Evolutionary conservation across 345 rosid species (phyloP).

Genomic region (Geranium brycei): DNA sequence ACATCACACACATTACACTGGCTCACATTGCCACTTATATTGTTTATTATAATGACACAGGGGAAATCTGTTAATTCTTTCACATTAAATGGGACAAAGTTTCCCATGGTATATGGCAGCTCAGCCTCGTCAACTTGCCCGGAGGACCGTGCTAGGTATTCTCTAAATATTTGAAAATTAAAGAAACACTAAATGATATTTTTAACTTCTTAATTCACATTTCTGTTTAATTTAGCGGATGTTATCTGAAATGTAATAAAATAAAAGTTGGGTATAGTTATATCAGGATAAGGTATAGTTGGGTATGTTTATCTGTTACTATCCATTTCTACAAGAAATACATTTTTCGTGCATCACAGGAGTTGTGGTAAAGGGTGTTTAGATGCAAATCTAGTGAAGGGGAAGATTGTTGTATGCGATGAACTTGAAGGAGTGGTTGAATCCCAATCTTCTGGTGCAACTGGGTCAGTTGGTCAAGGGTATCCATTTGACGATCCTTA

Average conservation of each 20-base stretch:
- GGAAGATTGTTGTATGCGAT: constrained; percentile 4
- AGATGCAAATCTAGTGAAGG: background rate
- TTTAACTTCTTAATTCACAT: too few relatives aligned
- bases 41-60: background rate
- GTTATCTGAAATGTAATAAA: too few relatives aligned
- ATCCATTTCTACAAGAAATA: too few relatives aligned
- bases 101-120: background rate
- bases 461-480: background rate
- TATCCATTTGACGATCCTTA: too few relatives aligned
- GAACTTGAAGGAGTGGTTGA: background rate
- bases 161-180: background rate
- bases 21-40: background rate
- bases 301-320: too few relatives aligned
- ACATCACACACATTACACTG: too few relatives aligned
- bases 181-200: too few relatives aligned
- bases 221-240: too few relatives aligned
- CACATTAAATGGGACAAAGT: background rate
- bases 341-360: background rate
- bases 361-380: background rate
- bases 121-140: background rate
- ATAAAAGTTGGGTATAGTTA: too few relatives aligned
- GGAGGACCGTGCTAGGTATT: background rate
- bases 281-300: too few relatives aligned
- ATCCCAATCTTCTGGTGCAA: background rate
- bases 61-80: background rate